Evolutionary conservation across 2,329 filamentous ascomycete species (phyloP), one percentile per base, ranked within the genome.

Genomic region (Colletotrichum australisinense): DNA sequence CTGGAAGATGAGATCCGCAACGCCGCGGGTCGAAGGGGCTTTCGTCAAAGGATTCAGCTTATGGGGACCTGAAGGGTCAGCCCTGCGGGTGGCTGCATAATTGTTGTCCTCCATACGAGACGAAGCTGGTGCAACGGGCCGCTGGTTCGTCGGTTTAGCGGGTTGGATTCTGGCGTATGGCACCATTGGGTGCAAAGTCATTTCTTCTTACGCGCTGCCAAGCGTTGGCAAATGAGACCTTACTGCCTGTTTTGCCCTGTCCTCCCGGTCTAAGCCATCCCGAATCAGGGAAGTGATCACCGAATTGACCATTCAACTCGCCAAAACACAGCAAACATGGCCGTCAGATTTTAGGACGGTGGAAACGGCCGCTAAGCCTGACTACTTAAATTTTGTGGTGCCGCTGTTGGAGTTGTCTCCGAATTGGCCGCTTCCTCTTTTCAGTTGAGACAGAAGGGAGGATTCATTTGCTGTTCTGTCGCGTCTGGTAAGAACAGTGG

Each of bases 151-250:
- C 28, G 9, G 28, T 32, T 58, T 24, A 32, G 56, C 56, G 56
- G 56, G 56, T 32, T 32, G 14, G 19, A 32, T 32, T 32, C 56
- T 49, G 28, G 14, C 28, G 22, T 12, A 19, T 58, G 26, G 26
- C 56, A 19, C 56, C 24, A 58, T 58, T 24, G 56, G 28, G 24
- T n/a, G 24, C 9, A 58, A 16, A 22, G 19, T 58, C 56, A n/a
- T 58, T 58, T 28, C 56, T 58, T 58, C 56, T 58, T 58, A n/a
- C 19, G 56, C 28, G 56, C 56, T 58, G 56, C 56, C 56, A 58
- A 30, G 56, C 24, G 56, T 58, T 32, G 24, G 24, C 24, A 32
- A 58, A 58, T 58, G 24, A 32, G 24, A 32, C n/a, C 14, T 16
- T 32, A 28, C 56, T 32, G 56, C 56, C 28, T 58, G 28, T 28